Evolutionary conservation across 106 monocot species (phyloP), one percentile per base, ranked within the genome.

Genomic region (Cymbidium sinense): DNA sequence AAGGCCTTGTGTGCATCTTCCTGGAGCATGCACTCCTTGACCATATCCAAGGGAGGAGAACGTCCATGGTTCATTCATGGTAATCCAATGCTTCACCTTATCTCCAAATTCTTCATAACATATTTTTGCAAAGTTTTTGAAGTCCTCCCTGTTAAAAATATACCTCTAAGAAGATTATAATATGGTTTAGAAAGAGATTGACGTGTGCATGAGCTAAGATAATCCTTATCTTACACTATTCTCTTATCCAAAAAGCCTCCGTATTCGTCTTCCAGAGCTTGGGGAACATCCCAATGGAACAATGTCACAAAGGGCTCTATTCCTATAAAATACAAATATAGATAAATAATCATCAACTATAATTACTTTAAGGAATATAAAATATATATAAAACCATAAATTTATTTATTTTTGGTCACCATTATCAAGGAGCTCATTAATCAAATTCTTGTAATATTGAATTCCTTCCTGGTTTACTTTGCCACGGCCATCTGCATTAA

Each of bases 241-340:
- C 50, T 64, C 4, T 37, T 17, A 44, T 39, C 28, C 20, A 72
- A 64, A 28, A 85, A 85, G 30, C 85, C 85, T 44, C 74, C 85
- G 69, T 85, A 85, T 37, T 74, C 41, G 33, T 77, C 81, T 74
- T 85, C 85, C 11, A 81, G 69, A 31, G 77, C 73, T 78, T 85
- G 85, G 34, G 85, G 85, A 0, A 77, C 51, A 54, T 85, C 85
- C 81, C 81, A 85, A 52, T 85, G 85, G 74, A 85, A 85, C 13
- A 85, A 39, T 50, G 85, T 85, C 10, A 77, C 85, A 75, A 77
- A 85, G 1, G 85, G 85, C 37, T 81, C 77, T 19, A 77, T 70
- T 4, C 81, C 81, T 81, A 30, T 19, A 72, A 23, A 33, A 61
- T 65, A 44, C 27, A 47, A 33, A 30, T 2, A 47, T 13, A 6